Evolutionary conservation across 2,329 filamentous ascomycete species (phyloP).

Genomic region (Diaporthe eres): DNA sequence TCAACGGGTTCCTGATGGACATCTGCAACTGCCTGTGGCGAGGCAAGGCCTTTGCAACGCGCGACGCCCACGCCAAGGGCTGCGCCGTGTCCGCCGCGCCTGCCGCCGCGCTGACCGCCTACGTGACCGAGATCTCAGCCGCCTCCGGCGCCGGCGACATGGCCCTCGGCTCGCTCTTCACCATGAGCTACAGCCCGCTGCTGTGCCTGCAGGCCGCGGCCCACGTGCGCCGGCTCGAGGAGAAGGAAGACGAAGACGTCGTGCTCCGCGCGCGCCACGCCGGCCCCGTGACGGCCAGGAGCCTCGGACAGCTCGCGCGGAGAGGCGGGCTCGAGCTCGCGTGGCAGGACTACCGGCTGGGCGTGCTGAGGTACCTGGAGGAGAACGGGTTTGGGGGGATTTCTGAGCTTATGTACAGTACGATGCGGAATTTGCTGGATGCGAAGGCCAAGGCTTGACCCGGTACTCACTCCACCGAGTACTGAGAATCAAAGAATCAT

Average conservation of each 20-base stretch:
- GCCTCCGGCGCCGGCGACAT: constrained; percentile 52
- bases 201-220: constrained; percentile 69
- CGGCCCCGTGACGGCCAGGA: constrained; percentile 79
- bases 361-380: constrained; percentile 79
- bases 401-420: constrained; percentile 81
- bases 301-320: constrained; percentile 72
- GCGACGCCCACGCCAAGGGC: constrained; percentile 74
- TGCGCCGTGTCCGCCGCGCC: constrained; percentile 61
- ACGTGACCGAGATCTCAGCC: constrained; percentile 64
- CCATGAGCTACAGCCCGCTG: constrained; percentile 71
- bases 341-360: constrained; percentile 82
- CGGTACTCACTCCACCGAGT: too few species aligned
- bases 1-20: constrained; percentile 91
- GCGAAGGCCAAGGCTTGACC: constrained; percentile 50
- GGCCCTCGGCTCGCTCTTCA: constrained; percentile 66
- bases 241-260: constrained; percentile 60
- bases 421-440: constrained; percentile 81
- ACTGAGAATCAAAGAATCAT: background rate
- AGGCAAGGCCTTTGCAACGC: constrained; percentile 75
- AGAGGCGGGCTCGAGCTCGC: constrained; percentile 76
- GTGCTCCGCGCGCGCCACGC: constrained; percentile 67
- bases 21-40: constrained; percentile 89
- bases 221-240: constrained; percentile 70
- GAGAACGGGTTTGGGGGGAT: constrained; percentile 75
- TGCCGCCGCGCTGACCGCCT: constrained; percentile 60